Evolutionary conservation across 768 basidiomycete species (phyloP).

Genomic region (Suillus variegatus): DNA sequence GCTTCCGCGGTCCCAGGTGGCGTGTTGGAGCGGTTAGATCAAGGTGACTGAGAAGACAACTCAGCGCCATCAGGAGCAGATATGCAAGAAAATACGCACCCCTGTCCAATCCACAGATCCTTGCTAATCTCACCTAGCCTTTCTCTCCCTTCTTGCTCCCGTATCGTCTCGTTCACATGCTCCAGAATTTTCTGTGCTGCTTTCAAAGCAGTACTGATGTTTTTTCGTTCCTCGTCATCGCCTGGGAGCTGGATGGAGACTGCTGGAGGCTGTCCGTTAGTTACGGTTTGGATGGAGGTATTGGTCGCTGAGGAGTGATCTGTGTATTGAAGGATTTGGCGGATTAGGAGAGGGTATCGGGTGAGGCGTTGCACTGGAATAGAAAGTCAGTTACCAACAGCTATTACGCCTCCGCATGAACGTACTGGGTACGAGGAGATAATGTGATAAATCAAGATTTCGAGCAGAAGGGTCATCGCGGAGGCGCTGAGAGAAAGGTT

Average conservation of each 20-base stretch:
- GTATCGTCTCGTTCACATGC: conserved; percentile 86
- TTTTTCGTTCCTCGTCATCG: conserved; percentile 50
- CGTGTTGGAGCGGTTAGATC: conserved; percentile 92
- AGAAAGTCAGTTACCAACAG: background rate
- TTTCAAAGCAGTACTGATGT: conserved; percentile 55
- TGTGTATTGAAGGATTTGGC: conserved; percentile 83
- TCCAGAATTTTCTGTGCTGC: conserved; percentile 73
- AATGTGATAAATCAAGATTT: conserved; percentile 87
- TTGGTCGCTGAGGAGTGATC: conserved; percentile 41
- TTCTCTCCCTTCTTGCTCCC: conserved; percentile 79
- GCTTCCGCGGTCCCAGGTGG: conserved; percentile 74
- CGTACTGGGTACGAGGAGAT: conserved; percentile 88
- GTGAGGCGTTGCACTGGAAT: conserved; percentile 90
- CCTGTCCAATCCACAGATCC: conserved; percentile 86
- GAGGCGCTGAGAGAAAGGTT: conserved; percentile 48
- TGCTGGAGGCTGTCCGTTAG: background rate
- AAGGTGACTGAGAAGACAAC: conserved; percentile 52
- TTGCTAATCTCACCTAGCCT: conserved; percentile 75
- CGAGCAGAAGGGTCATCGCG: conserved; percentile 77
- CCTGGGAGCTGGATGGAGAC: conserved; percentile 7
- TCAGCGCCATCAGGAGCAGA: conserved; percentile 12
- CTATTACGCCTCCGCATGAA: conserved; percentile 3
- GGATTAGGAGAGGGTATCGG: conserved; percentile 87
- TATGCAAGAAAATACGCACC: conserved; percentile 44
- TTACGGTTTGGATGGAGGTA: background rate